These are phyloP conservation scores for Ustilago xerochloae DNA, from an alignment of 1,284 basidiomycete species.

Conservation along the genomic window DNA sequence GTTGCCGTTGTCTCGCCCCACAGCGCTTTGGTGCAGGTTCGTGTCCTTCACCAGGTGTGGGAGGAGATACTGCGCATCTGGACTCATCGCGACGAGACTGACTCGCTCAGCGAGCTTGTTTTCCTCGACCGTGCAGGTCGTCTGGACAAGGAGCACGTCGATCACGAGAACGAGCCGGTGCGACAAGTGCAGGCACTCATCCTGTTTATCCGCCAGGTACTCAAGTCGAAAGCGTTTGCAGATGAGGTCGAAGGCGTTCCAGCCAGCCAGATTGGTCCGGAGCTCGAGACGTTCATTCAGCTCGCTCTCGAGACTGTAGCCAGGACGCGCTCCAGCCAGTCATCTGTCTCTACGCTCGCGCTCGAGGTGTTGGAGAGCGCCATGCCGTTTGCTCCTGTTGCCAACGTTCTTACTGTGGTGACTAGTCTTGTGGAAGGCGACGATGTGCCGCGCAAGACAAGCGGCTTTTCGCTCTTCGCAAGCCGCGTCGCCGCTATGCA, in stretches of 20 bases:
- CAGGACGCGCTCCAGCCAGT: conserved; percentile 12
- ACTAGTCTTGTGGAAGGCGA: conserved; percentile 37
- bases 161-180: conserved; percentile 52
- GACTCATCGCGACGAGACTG: conserved; percentile 41
- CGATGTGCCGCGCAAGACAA: conserved; percentile 28
- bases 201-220: conserved; percentile 49
- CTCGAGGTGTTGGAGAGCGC: conserved; percentile 47
- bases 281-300: conserved; percentile 39
- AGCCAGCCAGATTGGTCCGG: conserved; percentile 18
- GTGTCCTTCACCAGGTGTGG: conserved; percentile 65
- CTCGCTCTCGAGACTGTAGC: conserved; percentile 34
- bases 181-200: conserved; percentile 58
- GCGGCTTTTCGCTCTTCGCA: conserved; percentile 51
- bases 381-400: conserved; percentile 53
- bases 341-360: conserved; percentile 25
- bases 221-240: conserved; percentile 40
- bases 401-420: conserved; percentile 45
- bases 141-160: conserved; percentile 58
- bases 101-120: conserved; percentile 38
- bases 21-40: conserved; percentile 74
- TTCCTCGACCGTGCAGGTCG: conserved; percentile 57
- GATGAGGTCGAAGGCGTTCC: conserved; percentile 26
- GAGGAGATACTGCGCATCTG: conserved; percentile 54
- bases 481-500: conserved; percentile 45
- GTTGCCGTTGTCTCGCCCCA: conserved; percentile 73